Evolutionary conservation across 2,329 filamentous ascomycete genomes (phyloP).

Genomic region (Nemania sp.): DNA sequence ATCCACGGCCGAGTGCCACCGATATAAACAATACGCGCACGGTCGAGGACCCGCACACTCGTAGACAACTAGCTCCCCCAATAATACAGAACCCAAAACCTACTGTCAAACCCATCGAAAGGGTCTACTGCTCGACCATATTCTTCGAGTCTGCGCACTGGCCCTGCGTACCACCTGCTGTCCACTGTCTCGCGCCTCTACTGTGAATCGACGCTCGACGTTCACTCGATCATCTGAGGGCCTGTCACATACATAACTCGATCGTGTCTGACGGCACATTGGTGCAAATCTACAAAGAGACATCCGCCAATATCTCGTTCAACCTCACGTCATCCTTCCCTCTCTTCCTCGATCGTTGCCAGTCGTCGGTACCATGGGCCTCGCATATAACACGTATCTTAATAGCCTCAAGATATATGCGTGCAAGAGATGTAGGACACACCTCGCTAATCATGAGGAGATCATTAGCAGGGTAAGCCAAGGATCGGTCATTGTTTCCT

Average conservation of each 20-base stretch:
- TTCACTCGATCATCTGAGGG: background rate
- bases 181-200: too few species aligned
- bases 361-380: slow-evolving; percentile 66
- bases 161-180: background rate
- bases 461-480: slow-evolving; percentile 84
- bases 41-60: too few species aligned
- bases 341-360: background rate
- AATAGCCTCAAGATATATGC: slow-evolving; percentile 86
- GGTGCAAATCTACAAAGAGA: background rate
- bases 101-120: too few species aligned
- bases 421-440: slow-evolving; percentile 93
- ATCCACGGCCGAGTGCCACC: too few species aligned
- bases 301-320: too few species aligned
- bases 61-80: too few species aligned
- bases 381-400: slow-evolving; percentile 90
- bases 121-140: too few species aligned
- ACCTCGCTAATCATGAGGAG: slow-evolving; percentile 92
- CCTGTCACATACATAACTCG: background rate
- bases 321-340: background rate
- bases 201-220: background rate
- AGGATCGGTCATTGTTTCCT: background rate
- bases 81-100: too few species aligned
- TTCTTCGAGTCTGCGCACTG: too few species aligned
- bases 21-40: too few species aligned
- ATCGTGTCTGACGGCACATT: background rate